phyloP scores from a whole-genome alignment of 2,329 filamentous ascomycete genomes.

The Pochonia chlamydosporia region DNA sequence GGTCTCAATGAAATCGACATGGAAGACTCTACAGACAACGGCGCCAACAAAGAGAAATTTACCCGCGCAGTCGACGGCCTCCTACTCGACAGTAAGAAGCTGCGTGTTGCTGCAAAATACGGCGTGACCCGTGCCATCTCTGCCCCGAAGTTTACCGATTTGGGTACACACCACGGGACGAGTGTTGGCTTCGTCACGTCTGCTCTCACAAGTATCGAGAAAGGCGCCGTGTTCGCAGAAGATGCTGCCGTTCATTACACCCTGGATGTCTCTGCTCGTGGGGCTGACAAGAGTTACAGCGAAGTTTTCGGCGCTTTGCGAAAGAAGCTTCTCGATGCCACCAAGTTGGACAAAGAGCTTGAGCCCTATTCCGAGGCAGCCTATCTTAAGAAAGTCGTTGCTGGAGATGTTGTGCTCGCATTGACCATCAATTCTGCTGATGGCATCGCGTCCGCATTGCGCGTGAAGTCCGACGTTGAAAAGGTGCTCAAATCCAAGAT shows the following conservation, averaged over 20 bases:
- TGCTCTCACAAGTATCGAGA: constrained; percentile 38
- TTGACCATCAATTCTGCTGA: constrained; percentile 59
- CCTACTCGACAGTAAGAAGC: constrained; percentile 49
- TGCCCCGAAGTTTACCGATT: constrained; percentile 41
- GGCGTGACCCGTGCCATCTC: constrained; percentile 55
- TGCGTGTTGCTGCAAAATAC: constrained; percentile 45
- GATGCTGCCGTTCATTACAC: constrained; percentile 56
- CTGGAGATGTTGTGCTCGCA: constrained; percentile 48
- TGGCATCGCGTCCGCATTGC: constrained; percentile 52
- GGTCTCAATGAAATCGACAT: constrained; percentile 59
- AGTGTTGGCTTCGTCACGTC: constrained; percentile 54
- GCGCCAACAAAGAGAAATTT: constrained; percentile 39
- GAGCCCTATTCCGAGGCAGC: constrained; percentile 42
- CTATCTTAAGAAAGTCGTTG: constrained; percentile 48
- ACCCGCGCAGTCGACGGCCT: constrained; percentile 54
- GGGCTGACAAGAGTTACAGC: constrained; percentile 45
- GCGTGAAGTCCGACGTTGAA: constrained; percentile 53
- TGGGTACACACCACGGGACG: constrained; percentile 45
- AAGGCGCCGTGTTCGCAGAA: constrained; percentile 45
- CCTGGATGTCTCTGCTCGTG: constrained; percentile 32
- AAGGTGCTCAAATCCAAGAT: constrained; percentile 31
- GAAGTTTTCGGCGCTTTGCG: constrained; percentile 47
- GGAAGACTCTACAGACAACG: constrained; percentile 50
- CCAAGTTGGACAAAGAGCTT: constrained; percentile 22
- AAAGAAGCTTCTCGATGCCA: constrained; percentile 47